Conservation (phyloP, 495 filamentous ascomycete genomes). For the Corynascus novoguineensis region DNA sequence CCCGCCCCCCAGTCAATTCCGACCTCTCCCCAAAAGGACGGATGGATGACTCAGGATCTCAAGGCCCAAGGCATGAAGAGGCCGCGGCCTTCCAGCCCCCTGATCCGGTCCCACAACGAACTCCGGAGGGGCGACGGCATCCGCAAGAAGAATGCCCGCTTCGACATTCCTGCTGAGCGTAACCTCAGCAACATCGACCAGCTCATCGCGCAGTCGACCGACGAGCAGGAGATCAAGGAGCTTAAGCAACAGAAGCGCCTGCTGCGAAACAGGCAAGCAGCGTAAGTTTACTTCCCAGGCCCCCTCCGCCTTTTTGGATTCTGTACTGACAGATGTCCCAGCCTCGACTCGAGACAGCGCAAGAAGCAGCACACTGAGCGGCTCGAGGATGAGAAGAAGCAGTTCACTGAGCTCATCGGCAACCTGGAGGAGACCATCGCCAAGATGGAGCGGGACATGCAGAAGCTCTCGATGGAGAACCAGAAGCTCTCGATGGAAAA, state of each 20-base stretch:
- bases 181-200: constrained; percentile 93
- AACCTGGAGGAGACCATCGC: constrained; percentile 74
- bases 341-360: constrained; percentile 90
- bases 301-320: background rate
- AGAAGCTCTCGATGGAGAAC: constrained; percentile 60
- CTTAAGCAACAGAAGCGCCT: constrained; percentile 97
- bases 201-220: constrained; percentile 77
- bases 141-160: constrained; percentile 98
- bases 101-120: constrained; percentile 74
- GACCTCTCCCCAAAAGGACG: constrained; percentile 51
- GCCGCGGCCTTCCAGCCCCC: constrained; percentile 62
- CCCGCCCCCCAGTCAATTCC: constrained; percentile 37
- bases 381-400: constrained; percentile 94
- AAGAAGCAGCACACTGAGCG: constrained; percentile 99
- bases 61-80: constrained; percentile 64
- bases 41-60: constrained; percentile 48
- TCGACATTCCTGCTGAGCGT: constrained; percentile 92
- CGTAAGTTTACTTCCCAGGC: constrained; percentile 65
- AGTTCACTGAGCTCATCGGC: constrained; percentile 66
- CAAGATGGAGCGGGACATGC: constrained; percentile 61
- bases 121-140: constrained; percentile 83
- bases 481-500: constrained; percentile 63
- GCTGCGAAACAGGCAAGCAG: constrained; percentile 90
- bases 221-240: constrained; percentile 95
- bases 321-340: constrained; percentile 44